Conservation (phyloP, 2,329 filamentous ascomycete genomes). For the Decorospora gaudefroyi region DNA sequence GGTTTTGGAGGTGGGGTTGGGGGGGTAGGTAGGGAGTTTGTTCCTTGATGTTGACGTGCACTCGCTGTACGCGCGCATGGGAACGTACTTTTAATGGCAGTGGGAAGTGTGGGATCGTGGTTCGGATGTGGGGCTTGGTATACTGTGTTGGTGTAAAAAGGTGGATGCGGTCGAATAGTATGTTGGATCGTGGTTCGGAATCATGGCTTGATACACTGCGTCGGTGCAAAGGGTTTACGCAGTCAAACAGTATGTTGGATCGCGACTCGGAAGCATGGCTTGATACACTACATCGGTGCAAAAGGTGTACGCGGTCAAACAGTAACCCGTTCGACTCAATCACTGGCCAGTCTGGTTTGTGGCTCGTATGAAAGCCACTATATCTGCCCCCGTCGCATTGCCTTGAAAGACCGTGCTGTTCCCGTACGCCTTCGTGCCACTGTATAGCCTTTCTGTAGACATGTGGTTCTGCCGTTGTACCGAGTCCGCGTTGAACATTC, state of each 20-base stretch:
- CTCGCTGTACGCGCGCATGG: too few relatives aligned
- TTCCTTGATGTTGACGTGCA: too few relatives aligned
- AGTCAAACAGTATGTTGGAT: not conserved
- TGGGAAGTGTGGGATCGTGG: too few relatives aligned
- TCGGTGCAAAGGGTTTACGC: too few relatives aligned
- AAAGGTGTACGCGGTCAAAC: not conserved
- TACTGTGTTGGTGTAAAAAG: too few relatives aligned
- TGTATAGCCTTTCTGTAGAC: slow-evolving; percentile 8
- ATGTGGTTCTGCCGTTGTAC: slow-evolving; percentile 2
- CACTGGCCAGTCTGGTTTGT: not conserved
- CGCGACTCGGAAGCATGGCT: too few relatives aligned
- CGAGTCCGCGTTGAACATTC: slow-evolving; percentile 6
- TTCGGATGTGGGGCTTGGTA: too few relatives aligned
- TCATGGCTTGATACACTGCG: too few relatives aligned
- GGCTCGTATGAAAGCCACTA: not conserved
- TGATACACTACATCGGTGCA: not conserved
- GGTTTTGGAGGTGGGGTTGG: slow-evolving; percentile 42
- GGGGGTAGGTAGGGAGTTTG: slow-evolving; percentile 17
- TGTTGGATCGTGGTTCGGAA: too few relatives aligned
- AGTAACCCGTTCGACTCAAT: not conserved
- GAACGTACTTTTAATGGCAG: too few relatives aligned
- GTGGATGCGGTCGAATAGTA: too few relatives aligned
- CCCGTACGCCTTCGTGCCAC: slow-evolving; percentile 4
- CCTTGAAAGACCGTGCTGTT: slow-evolving; percentile 4
- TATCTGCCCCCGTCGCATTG: not conserved